A percentile compares a stretch with the other conserved stretches of the same genome.
Evolutionary conservation across 2,329 filamentous ascomycete species (phyloP).

Genomic region (Lachnellula cervina): DNA sequence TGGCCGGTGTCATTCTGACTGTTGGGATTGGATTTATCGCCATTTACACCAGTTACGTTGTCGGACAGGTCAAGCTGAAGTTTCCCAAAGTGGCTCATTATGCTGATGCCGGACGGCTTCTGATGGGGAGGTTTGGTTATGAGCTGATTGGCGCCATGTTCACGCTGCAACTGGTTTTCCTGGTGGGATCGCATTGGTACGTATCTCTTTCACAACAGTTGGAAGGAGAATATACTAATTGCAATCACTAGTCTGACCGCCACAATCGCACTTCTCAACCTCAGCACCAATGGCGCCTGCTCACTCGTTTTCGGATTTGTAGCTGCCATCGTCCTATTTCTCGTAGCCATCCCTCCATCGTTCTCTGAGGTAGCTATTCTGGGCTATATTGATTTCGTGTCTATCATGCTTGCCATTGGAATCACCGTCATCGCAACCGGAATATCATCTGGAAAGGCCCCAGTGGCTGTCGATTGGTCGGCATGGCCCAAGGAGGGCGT

Average conservation of each 20-base stretch:
- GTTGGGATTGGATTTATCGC: constrained; percentile 31
- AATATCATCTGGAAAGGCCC: constrained; percentile 26
- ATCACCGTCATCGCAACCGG: constrained; percentile 54
- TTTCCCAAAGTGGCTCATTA: constrained; percentile 27
- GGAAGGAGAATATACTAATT: neutral
- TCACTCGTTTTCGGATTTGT: constrained; percentile 50
- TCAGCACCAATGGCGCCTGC: constrained; percentile 51
- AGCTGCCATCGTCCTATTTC: constrained; percentile 46
- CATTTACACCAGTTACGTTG: constrained; percentile 38
- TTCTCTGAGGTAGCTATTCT: constrained; percentile 51
- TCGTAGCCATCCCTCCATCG: constrained; percentile 52
- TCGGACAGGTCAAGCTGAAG: constrained; percentile 33
- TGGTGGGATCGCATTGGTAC: constrained; percentile 53
- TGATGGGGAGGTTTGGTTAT: constrained; percentile 46
- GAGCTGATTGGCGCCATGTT: constrained; percentile 49
- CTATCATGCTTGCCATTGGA: constrained; percentile 49
- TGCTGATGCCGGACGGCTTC: constrained; percentile 52
- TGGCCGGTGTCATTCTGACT: constrained; percentile 22
- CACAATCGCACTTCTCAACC: constrained; percentile 52
- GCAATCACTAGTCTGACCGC: constrained; percentile 42
- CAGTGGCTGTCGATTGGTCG: constrained; percentile 16
- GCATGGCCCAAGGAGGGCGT: constrained; percentile 29
- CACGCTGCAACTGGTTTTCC: constrained; percentile 53
- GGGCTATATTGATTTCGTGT: constrained; percentile 51
- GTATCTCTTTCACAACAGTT: neutral